Conservation (phyloP, 169 alveolate genomes). For the Blepharisma undulans region DNA sequence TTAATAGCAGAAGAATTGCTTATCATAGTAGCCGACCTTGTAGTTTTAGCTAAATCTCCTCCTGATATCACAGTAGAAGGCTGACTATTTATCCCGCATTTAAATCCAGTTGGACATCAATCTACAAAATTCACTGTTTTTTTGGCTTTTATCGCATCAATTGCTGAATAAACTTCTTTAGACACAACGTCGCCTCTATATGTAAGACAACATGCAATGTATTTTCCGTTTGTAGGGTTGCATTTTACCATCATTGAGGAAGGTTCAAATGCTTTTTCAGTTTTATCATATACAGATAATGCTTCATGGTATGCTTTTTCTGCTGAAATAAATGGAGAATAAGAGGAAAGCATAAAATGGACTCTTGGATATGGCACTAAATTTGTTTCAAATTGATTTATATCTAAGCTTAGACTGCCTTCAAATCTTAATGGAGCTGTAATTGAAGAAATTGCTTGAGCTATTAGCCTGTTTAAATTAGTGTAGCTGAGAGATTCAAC, state of each 20-base stretch:
- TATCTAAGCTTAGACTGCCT: conserved; percentile 98
- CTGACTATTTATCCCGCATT: conserved; percentile 98
- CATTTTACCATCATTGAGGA: conserved; percentile 98
- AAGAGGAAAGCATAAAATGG: conserved; percentile 98
- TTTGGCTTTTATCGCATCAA: conserved; percentile 97
- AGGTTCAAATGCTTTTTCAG: conserved; percentile 98
- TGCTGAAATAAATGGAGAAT: conserved; percentile 96
- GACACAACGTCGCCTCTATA: conserved; percentile 98
- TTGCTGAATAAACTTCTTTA: conserved; percentile 98
- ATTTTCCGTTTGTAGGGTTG: conserved; percentile 99
- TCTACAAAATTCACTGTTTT: conserved; percentile 96
- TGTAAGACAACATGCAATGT: conserved; percentile 97
- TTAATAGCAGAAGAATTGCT: conserved; percentile 98
- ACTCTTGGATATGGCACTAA: conserved; percentile 99
- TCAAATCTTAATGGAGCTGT: conserved; percentile 97
- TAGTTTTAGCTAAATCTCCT: conserved; percentile 98
- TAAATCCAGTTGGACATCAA: conserved; percentile 99
- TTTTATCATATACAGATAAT: conserved; percentile 96
- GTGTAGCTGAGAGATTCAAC: conserved; percentile 98
- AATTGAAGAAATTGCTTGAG: conserved; percentile 94
- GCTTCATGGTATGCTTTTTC: conserved; percentile 99
- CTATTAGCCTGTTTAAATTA: conserved; percentile 96
- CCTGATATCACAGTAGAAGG: conserved; percentile 99
- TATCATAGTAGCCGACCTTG: conserved; percentile 98
- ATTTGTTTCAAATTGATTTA: conserved; percentile 98